These are phyloP conservation scores for Circinella umbellata DNA, from an alignment of 371 early-diverging fungal species.

Conservation along the genomic window DNA sequence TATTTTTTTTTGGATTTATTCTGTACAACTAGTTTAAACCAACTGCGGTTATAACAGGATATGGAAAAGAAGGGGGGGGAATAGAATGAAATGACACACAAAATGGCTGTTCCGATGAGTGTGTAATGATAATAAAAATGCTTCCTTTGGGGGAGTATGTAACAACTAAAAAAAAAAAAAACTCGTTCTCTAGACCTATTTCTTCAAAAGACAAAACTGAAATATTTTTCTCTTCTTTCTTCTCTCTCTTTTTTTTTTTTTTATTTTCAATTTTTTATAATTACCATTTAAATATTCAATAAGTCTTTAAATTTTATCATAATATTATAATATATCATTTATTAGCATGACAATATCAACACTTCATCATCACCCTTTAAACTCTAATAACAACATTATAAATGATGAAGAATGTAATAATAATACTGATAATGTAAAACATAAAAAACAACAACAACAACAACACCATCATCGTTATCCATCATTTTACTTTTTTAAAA, in stretches of 20 bases:
- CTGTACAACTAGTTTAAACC: slow-evolving; percentile 7
- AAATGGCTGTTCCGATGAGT: neutral
- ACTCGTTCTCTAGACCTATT: neutral
- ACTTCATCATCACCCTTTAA: neutral
- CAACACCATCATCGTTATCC: neutral
- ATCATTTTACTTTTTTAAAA: slow-evolving; percentile 5
- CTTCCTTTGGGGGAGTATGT: neutral
- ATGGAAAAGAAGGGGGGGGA: neutral
- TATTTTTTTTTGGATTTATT: neutral
- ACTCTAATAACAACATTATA: neutral
- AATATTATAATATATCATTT: neutral
- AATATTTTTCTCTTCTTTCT: neutral
- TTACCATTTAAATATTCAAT: too few relatives aligned
- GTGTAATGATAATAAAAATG: neutral
- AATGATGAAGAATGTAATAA: neutral
- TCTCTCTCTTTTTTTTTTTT: neutral
- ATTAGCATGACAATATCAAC: neutral
- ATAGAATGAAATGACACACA: neutral
- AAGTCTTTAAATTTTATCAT: neutral
- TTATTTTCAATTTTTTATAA: too few relatives aligned
- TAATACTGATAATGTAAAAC: neutral
- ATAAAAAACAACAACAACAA: neutral
- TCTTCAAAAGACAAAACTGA: neutral
- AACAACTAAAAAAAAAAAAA: neutral
- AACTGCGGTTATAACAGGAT: slow-evolving; percentile 6